Evolutionary conservation across 1,284 basidiomycete genomes (phyloP).

Genomic region (Polyporus tsugae): DNA sequence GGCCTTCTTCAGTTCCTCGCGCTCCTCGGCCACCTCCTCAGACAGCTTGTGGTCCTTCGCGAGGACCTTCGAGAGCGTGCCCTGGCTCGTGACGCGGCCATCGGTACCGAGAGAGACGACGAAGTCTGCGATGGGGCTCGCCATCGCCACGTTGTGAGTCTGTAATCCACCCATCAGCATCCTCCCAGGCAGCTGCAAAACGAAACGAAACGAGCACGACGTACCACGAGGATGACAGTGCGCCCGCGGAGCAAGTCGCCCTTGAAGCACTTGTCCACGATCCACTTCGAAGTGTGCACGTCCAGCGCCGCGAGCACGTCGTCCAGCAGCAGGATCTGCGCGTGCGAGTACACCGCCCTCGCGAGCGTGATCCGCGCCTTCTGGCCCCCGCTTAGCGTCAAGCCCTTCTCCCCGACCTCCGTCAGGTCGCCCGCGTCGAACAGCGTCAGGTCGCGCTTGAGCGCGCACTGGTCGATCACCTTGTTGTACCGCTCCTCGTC

Average conservation of each 20-base stretch:
- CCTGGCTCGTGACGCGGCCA: slow-evolving; percentile 57
- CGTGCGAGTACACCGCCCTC: slow-evolving; percentile 71
- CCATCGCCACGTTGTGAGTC: slow-evolving; percentile 79
- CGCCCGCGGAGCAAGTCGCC: slow-evolving; percentile 73
- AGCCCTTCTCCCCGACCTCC: slow-evolving; percentile 73
- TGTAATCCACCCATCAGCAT: slow-evolving; percentile 32
- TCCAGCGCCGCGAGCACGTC: slow-evolving; percentile 69
- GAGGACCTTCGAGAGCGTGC: slow-evolving; percentile 55
- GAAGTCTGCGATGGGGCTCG: slow-evolving; percentile 68
- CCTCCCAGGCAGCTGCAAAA: too few relatives aligned
- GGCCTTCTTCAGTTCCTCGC: slow-evolving; percentile 49
- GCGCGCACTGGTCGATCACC: slow-evolving; percentile 67
- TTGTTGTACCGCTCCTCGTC: slow-evolving; percentile 54
- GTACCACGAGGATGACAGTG: slow-evolving; percentile 77
- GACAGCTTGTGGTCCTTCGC: slow-evolving; percentile 49
- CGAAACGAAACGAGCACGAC: slow-evolving; percentile 31
- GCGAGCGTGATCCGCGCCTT: slow-evolving; percentile 80
- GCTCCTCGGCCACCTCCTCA: slow-evolving; percentile 50
- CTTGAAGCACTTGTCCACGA: slow-evolving; percentile 78
- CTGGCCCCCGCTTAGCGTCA: slow-evolving; percentile 77
- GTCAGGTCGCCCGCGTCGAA: slow-evolving; percentile 80
- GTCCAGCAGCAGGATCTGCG: slow-evolving; percentile 70
- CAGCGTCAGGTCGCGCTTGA: slow-evolving; percentile 67
- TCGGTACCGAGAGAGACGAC: slow-evolving; percentile 65
- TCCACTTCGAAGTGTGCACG: slow-evolving; percentile 77